Evolutionary conservation across 768 basidiomycete genomes (phyloP).

Genomic region (Sporobolomyces pararoseus): DNA sequence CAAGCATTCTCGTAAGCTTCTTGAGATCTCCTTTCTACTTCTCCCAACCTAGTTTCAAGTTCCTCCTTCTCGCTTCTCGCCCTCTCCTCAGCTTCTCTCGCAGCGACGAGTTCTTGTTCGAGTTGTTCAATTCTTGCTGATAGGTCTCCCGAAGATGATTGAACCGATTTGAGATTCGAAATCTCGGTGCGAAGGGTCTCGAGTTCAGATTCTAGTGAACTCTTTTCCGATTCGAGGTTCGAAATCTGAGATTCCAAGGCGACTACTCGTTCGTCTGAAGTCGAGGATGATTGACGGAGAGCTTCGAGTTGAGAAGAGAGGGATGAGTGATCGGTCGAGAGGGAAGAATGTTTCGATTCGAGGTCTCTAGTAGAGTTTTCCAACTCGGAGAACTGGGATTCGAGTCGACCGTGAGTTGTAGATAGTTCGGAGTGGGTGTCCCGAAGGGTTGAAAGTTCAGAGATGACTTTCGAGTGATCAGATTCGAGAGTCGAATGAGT

Average conservation of each 20-base stretch:
- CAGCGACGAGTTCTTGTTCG: not conserved
- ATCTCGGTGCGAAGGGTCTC: not conserved
- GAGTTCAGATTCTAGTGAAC: not conserved
- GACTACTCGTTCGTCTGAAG: not conserved
- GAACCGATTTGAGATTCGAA: not conserved
- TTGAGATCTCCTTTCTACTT: not conserved
- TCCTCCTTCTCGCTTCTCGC: not conserved
- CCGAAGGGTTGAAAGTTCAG: not conserved
- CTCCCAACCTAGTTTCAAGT: not conserved
- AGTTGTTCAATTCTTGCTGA: not conserved
- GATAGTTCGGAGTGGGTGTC: too few relatives aligned
- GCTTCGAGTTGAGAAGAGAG: not conserved
- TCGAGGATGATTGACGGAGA: not conserved
- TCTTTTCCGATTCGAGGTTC: not conserved
- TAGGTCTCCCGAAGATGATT: not conserved
- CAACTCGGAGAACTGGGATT: too few relatives aligned
- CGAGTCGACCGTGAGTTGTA: too few relatives aligned
- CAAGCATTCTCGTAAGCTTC: constrained; percentile 10
- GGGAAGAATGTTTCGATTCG: not conserved
- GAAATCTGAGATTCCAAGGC: constrained; percentile 4
- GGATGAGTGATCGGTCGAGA: not conserved
- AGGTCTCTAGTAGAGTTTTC: too few relatives aligned
- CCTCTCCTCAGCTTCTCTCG: not conserved
- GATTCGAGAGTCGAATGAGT: constrained; percentile 7
- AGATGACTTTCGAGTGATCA: not conserved